A percentile compares a stretch with the other conserved stretches of the same genome.
Conservation (phyloP, 148 eudicot genomes). For the Cornus suecica region DNA sequence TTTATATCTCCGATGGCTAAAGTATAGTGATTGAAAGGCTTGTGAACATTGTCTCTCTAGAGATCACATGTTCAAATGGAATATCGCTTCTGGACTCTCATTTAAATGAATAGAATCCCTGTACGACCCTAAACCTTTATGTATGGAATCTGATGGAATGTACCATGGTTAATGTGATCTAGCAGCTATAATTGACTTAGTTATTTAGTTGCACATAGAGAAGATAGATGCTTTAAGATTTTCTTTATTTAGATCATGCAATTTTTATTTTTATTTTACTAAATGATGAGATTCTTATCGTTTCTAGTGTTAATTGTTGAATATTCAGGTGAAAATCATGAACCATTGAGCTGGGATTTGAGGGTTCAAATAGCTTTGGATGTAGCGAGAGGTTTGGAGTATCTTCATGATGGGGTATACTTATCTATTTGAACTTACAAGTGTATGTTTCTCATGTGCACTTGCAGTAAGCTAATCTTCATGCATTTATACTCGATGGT, state of each 20-base stretch:
- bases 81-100: background rate
- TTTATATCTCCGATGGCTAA: background rate
- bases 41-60: background rate
- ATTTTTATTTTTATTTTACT: no score
- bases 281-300: background rate
- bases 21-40: background rate
- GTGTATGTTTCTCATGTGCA: background rate
- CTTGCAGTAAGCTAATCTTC: background rate
- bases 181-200: background rate
- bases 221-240: background rate
- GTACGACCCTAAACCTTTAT: background rate
- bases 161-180: background rate
- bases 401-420: slow-evolving; percentile 95
- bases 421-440: background rate
- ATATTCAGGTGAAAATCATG: slow-evolving; percentile 59
- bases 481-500: background rate
- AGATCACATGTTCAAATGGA: background rate
- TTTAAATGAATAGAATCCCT: background rate
- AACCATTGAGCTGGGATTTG: slow-evolving; percentile 69
- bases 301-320: background rate
- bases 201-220: background rate
- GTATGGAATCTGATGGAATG: background rate
- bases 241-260: background rate
- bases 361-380: slow-evolving; percentile 84
- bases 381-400: slow-evolving; percentile 91